These are phyloP conservation scores for Yarrowia sp. DNA, from an alignment of 805 yeast genomes.

Conservation along the genomic window DNA sequence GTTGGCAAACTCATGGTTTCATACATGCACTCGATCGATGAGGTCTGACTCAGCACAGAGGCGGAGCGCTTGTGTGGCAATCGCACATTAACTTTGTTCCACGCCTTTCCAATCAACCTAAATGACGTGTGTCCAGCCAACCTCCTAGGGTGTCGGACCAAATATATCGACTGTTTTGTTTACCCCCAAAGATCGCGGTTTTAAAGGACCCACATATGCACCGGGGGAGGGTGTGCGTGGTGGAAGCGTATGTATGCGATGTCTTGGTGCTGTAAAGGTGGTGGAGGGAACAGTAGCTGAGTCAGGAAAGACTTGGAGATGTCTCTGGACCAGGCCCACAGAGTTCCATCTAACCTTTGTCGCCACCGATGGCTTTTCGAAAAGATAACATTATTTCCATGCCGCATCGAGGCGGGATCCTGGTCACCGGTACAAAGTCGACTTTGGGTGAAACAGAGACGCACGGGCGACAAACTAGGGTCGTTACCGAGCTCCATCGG, in stretches of 20 bases:
- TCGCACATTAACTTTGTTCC: neutral
- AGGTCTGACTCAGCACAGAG: neutral
- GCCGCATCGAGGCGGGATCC: neutral
- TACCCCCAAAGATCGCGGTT: neutral
- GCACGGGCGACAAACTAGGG: too few relatives aligned
- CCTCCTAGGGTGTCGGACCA: neutral
- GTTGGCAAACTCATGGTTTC: conserved; percentile 10
- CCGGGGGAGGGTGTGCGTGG: neutral
- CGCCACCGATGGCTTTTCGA: neutral
- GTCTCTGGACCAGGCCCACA: too few relatives aligned
- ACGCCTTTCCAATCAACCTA: conserved; percentile 1
- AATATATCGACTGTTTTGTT: too few relatives aligned
- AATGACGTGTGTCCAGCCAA: neutral
- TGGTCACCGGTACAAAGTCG: neutral
- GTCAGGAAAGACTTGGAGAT: too few relatives aligned
- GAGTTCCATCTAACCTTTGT: too few relatives aligned
- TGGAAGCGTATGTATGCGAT: too few relatives aligned
- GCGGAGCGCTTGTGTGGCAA: conserved; percentile 2
- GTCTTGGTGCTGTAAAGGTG: too few relatives aligned
- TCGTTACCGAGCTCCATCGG: too few relatives aligned
- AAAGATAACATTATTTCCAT: neutral
- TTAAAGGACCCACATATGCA: neutral
- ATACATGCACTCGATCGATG: conserved; percentile 32
- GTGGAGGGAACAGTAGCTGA: neutral
- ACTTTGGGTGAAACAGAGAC: neutral